Conservation (phyloP, 495 filamentous ascomycete genomes). For the Hypoxylon intermedium region DNA sequence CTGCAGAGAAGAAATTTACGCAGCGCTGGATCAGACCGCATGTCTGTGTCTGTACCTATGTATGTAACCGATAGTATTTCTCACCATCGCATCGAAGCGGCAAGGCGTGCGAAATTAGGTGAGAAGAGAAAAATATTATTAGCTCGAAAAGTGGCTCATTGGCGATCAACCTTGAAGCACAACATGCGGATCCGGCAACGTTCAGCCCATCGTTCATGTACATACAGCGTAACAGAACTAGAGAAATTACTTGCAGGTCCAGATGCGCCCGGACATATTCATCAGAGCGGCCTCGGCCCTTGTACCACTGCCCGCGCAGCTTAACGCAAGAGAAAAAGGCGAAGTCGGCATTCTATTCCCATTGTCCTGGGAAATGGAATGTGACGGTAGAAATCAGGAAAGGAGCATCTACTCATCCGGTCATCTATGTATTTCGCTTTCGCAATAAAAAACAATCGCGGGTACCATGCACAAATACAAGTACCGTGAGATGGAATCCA, state of each 20-base stretch:
- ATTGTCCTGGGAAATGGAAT: conserved; percentile 29
- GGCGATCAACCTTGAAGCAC: conserved; percentile 21
- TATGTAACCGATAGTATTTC: conserved; percentile 18
- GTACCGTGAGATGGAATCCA: no score
- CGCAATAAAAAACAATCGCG: no score
- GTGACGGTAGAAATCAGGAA: conserved; percentile 22
- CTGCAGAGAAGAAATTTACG: conserved; percentile 26
- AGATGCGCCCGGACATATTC: conserved; percentile 35
- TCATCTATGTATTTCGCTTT: no score
- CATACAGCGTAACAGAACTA: conserved; percentile 30
- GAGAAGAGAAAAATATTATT: conserved; percentile 11
- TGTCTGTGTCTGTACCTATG: conserved; percentile 10
- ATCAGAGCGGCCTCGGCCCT: conserved; percentile 31
- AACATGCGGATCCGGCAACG: conserved; percentile 27
- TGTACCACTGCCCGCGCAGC: conserved; percentile 16
- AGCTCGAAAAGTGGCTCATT: conserved; percentile 1
- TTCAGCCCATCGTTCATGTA: conserved; percentile 38
- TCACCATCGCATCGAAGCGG: conserved; percentile 9
- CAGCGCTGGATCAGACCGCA: conserved; percentile 8
- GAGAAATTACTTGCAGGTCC: conserved; percentile 41
- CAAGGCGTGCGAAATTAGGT: conserved; percentile 22
- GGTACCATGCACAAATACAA: no score
- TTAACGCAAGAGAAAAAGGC: conserved; percentile 14
- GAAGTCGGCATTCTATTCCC: conserved; percentile 34
- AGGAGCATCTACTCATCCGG: conserved; percentile 24